Evolutionary conservation across 2,329 filamentous ascomycete species (phyloP), one percentile per base, ranked within the genome.

Genomic region (Stylonectria norvegica): DNA sequence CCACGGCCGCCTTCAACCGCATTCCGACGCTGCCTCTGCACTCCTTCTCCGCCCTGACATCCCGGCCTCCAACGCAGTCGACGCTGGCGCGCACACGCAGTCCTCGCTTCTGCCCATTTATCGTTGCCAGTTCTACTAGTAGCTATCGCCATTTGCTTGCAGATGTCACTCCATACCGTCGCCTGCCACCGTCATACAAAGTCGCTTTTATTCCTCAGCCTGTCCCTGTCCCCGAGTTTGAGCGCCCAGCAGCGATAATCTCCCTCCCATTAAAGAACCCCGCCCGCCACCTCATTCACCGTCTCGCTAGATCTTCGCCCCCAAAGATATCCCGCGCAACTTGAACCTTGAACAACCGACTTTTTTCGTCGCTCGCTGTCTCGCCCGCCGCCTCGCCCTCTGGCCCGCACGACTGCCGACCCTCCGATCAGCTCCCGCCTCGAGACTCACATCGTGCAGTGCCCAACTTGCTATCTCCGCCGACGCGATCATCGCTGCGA

Each of bases 101-200:
- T n/a, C n/a, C n/a, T n/a, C n/a, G n/a, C n/a, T n/a, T n/a, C n/a
- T n/a, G n/a, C n/a, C n/a, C n/a, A n/a, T n/a, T n/a, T n/a, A n/a
- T n/a, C n/a, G n/a, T n/a, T n/a, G n/a, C n/a, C n/a, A n/a, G n/a
- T n/a, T n/a, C n/a, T n/a, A n/a, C n/a, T n/a, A n/a, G n/a, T n/a
- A n/a, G n/a, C n/a, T n/a, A n/a, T n/a, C n/a, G n/a, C n/a, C 49
- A 32, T 35, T 35, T 45, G 33, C 31, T 32, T 54, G 54, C 52
- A 53, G 43, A 57, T 55, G 52, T 57, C 55, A 56, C 52, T 56
- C n/a, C n/a, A n/a, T n/a, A n/a, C n/a, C 22, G 50, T 53, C 55
- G 55, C 40, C 41, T 56, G 46, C 45, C 43, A 51, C 43, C 27
- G 50, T 57, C 38, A 53, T 56, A 57, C 54, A 57, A n/a, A 42